phyloP scores from a whole-genome alignment of 495 filamentous ascomycete genomes.

The Aspergillus avenaceus region DNA sequence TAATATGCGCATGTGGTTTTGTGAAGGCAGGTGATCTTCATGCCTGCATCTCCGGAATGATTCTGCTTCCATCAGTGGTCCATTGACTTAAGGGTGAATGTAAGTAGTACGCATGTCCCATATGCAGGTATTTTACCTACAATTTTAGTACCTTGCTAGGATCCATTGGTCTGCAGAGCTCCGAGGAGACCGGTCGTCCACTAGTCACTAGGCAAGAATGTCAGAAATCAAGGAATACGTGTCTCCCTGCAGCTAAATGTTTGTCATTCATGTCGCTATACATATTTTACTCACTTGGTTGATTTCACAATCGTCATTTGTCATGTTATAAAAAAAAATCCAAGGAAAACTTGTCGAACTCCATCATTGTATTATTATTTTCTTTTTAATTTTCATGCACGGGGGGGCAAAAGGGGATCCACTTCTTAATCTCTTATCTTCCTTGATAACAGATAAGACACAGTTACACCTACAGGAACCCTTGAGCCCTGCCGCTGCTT shows the following conservation, averaged over 20 bases:
- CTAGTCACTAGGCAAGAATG: not conserved
- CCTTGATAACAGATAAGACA: not conserved
- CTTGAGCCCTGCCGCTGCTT: not conserved
- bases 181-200: not conserved
- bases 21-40: constrained; percentile 10
- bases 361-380: too few species aligned
- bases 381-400: too few species aligned
- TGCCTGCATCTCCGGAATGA: constrained; percentile 7
- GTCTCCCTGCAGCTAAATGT: not conserved
- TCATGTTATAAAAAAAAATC: not conserved
- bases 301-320: not conserved
- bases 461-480: not conserved
- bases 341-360: too few species aligned
- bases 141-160: not conserved
- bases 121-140: not conserved
- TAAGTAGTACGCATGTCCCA: not conserved
- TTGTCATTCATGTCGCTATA: not conserved
- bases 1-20: not conserved
- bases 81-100: not conserved
- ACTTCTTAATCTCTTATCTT: too few species aligned
- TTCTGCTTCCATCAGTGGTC: not conserved
- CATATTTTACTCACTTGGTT: not conserved
- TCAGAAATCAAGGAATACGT: constrained; percentile 6
- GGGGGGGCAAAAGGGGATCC: too few species aligned
- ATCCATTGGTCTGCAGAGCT: not conserved